Evolutionary conservation across 1,284 basidiomycete species (phyloP).

Genomic region (Austropuccinia psidii): DNA sequence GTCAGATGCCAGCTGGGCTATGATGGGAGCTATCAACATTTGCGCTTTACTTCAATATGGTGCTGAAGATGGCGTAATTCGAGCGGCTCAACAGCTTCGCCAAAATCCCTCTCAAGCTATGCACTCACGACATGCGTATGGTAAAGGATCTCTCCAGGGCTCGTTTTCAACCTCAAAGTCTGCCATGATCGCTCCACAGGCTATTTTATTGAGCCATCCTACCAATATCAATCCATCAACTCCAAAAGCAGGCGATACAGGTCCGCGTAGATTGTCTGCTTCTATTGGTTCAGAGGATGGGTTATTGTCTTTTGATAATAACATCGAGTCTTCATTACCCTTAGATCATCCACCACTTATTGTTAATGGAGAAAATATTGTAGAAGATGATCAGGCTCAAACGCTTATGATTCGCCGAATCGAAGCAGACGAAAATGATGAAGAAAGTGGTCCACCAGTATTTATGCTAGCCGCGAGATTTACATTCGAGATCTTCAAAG

Average conservation of each 20-base stretch:
- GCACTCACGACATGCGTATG: neutral
- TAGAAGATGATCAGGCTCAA: slow-evolving; percentile 14
- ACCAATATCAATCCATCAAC: neutral
- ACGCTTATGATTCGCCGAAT: slow-evolving; percentile 16
- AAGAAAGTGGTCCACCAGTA: slow-evolving; percentile 53
- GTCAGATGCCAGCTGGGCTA: slow-evolving; percentile 84
- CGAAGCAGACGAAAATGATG: slow-evolving; percentile 37
- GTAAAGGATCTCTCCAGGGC: neutral
- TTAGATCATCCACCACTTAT: neutral
- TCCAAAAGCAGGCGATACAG: neutral
- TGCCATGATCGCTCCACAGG: slow-evolving; percentile 17
- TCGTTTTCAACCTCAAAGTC: slow-evolving; percentile 39
- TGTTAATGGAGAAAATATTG: neutral
- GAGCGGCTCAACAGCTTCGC: slow-evolving; percentile 47
- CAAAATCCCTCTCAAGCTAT: neutral
- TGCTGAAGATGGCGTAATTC: slow-evolving; percentile 62
- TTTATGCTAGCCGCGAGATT: slow-evolving; percentile 70
- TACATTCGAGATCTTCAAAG: slow-evolving; percentile 67
- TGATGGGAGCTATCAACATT: slow-evolving; percentile 84
- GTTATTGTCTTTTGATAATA: neutral
- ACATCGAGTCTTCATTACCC: neutral
- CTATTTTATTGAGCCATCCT: slow-evolving; percentile 19
- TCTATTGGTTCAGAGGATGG: slow-evolving; percentile 27
- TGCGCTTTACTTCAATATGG: slow-evolving; percentile 80
- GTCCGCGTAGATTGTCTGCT: neutral